These are phyloP conservation scores for Carallia pectinifolia DNA, from an alignment of 345 rosid genomes.

Conservation along the genomic window DNA sequence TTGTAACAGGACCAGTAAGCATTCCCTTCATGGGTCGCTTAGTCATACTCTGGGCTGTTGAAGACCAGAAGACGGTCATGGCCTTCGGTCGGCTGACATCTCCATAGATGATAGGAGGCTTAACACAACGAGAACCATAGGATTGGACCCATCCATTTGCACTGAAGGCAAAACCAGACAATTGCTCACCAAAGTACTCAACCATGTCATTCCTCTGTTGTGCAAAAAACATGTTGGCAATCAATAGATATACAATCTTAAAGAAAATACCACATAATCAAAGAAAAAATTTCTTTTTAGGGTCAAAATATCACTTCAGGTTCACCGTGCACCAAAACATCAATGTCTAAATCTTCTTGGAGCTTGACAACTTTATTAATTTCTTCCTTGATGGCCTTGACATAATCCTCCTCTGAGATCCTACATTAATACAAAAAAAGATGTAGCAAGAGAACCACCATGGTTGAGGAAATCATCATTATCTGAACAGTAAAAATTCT, in stretches of 20 bases:
- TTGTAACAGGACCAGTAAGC: slow-evolving; percentile 99
- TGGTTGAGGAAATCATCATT: neutral
- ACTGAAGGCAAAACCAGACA: slow-evolving; percentile 94
- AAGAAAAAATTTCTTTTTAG: neutral
- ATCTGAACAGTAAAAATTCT: slow-evolving; percentile 15
- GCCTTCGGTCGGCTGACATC: slow-evolving; percentile 99
- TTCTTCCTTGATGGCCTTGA: slow-evolving; percentile 87
- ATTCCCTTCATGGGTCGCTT: slow-evolving; percentile 97
- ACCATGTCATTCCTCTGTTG: slow-evolving; percentile 93
- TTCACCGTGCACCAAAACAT: slow-evolving; percentile 97
- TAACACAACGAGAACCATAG: slow-evolving; percentile 94
- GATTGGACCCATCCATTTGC: slow-evolving; percentile 99
- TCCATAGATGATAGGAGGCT: slow-evolving; percentile 97
- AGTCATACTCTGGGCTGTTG: slow-evolving; percentile 92
- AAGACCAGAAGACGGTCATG: slow-evolving; percentile 98
- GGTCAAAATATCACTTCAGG: slow-evolving; percentile 64
- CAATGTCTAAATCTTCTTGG: slow-evolving; percentile 91
- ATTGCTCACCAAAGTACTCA: slow-evolving; percentile 96
- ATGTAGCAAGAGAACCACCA: neutral
- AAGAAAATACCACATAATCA: neutral
- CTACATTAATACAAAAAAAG: slow-evolving; percentile 28
- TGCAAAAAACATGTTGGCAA: neutral
- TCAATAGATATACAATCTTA: neutral
- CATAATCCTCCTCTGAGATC: slow-evolving; percentile 89
- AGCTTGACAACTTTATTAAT: slow-evolving; percentile 83